These are phyloP conservation scores for Pulveroboletus sp. DNA, from an alignment of 768 basidiomycete genomes.

Conservation along the genomic window DNA sequence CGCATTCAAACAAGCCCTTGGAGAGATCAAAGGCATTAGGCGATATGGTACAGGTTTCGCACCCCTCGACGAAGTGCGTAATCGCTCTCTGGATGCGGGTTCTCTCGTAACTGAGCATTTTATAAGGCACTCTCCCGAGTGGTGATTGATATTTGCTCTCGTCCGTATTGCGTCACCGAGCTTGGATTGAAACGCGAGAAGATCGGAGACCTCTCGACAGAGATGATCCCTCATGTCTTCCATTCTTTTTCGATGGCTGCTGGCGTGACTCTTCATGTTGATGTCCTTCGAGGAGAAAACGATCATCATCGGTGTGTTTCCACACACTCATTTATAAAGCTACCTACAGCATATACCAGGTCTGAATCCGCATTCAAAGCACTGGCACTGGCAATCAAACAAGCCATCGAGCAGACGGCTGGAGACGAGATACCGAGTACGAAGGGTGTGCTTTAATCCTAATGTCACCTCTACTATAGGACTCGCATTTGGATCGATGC, in stretches of 20 bases:
- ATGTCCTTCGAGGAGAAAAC: conserved; percentile 91
- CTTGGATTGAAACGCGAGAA: conserved; percentile 86
- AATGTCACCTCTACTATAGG: background rate
- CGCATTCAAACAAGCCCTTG: conserved; percentile 92
- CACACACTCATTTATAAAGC: background rate
- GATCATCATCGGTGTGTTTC: conserved; percentile 87
- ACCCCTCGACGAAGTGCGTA: conserved; percentile 88
- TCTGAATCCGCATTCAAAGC: conserved; percentile 99
- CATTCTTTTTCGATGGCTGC: conserved; percentile 98
- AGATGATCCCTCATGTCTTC: conserved; percentile 98
- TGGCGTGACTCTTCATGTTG: conserved; percentile 90
- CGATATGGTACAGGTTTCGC: conserved; percentile 97
- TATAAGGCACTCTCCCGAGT: conserved; percentile 86
- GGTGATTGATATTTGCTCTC: conserved; percentile 97
- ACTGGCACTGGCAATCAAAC: conserved; percentile 86
- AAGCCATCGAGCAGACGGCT: conserved; percentile 90
- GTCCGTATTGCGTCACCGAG: conserved; percentile 92
- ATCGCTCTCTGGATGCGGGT: background rate
- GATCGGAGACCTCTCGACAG: conserved; percentile 90
- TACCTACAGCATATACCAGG: conserved; percentile 38
- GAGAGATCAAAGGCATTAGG: conserved; percentile 89
- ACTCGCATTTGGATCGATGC: background rate
- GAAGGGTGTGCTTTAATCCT: conserved; percentile 82
- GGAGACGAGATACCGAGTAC: conserved; percentile 92
- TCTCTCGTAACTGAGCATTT: background rate